Evolutionary conservation across 2,329 filamentous ascomycete genomes (phyloP), one percentile per base, ranked within the genome.

Genomic region (Calycina marina): DNA sequence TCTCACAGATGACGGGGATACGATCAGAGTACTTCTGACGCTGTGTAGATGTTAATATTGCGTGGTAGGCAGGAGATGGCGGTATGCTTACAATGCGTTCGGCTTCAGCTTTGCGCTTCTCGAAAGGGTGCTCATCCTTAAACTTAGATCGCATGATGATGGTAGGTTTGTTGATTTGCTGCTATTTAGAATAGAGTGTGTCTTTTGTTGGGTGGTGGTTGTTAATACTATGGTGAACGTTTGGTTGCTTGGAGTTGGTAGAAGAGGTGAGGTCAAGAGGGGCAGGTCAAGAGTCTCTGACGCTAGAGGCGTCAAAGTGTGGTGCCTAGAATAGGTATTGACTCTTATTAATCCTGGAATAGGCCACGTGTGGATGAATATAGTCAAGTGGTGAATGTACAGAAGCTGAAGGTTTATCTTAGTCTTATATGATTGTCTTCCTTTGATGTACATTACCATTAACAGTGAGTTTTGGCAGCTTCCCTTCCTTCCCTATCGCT

Each of bases 41-140:
- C 48, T 52, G 42, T 10, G 12, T 13, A 10, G 11, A 6, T 17
- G 9, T 12, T 25, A n/a, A 25, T 17, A 6, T 10, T n/a, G 15
- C 20, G 15, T 30, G 34, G 17, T 16, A 18, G 4, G 6, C 22
- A 30, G 25, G 29, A 17, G 31, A 25, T 27, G 30, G 33, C n/a
- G 31, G 36, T 34, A 28, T 16, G 46, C 49, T 42, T 39, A 52
- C 49, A 33, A 52, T 52, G 28, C 90, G 86, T 71, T 98, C 90
- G 57, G 90, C 90, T 67, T 98, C 90, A 46, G 90, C 90, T 83
- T 96, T 94, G 67, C 90, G 85, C 83, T 98, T 98, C 79, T 96
- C 90, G 60, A 96, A 96, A 52, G 84, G 85, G 62, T 96, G 90
- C 75, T 96, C 90, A 77, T 98, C 90, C 85, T 98, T 98, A 65